Evolutionary conservation across 2,329 filamentous ascomycete species (phyloP).

Genomic region (Diplodia mutila): DNA sequence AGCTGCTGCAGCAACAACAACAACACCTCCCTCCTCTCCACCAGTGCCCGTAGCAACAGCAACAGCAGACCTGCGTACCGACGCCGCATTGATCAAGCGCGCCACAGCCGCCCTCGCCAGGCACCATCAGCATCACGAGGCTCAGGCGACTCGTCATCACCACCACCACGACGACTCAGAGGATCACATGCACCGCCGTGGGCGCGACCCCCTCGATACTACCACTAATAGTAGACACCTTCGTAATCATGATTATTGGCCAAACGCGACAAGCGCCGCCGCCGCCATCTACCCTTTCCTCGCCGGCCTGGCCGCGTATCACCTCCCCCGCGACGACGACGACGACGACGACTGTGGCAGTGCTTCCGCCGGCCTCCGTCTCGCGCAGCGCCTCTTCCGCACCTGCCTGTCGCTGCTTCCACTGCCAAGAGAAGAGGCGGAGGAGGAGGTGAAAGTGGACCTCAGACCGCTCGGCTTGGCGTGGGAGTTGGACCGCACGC

Average conservation of each 20-base stretch:
- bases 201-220: no score
- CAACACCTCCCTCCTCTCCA: no score
- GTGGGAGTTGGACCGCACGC: slow-evolving; percentile 13
- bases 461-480: background rate
- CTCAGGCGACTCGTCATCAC: background rate
- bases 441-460: background rate
- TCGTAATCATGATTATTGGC: no score
- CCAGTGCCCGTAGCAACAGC: no score
- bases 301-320: slow-evolving; percentile 15
- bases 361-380: background rate
- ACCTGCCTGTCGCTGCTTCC: slow-evolving; percentile 2
- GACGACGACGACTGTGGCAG: background rate
- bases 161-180: background rate
- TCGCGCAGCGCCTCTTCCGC: background rate
- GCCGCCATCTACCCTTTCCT: slow-evolving; percentile 15
- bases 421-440: background rate
- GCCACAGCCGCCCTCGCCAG: background rate
- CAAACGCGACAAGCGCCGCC: no score
- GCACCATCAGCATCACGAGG: background rate
- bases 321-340: background rate
- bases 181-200: background rate
- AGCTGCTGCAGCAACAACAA: background rate
- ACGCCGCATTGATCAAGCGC: background rate
- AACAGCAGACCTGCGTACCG: background rate
- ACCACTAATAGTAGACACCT: background rate